Evolutionary conservation across 345 rosid species (phyloP), one percentile per base, ranked within the genome.

Genomic region (Salix purpurea): DNA sequence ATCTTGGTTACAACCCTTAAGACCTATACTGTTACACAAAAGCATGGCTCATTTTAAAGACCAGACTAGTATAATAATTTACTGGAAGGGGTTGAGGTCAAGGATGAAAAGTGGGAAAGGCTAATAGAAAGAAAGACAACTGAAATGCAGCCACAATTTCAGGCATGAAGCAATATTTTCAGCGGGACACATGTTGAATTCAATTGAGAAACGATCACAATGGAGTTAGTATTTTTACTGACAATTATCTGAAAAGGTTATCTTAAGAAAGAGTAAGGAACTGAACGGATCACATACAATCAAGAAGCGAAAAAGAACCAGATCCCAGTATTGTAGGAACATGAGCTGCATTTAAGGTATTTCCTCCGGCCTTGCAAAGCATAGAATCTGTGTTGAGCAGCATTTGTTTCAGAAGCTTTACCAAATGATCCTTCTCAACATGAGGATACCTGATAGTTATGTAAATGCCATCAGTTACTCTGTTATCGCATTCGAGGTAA

Each of bases 331-430:
- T 23, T 26, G 83, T 80, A 71, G 83, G 83, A 76, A 72, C 79
- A 65, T 75, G 76, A 58, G 83, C 83, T 42, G 83, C 83, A 66
- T 71, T 75, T 70, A 62, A 76, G n/a, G 36, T 16, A 74, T 18
- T 15, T 24, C 21, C 73, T 65, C 32, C 72, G 67, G 40, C 40
- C 36, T 66, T 71, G 37, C 62, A 40, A 18, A 5, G 48, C 30
- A 56, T n/a, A 76, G 83, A 66, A 61, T 72, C 79, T 70, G 39
- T 60, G 7, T 75, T 67, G 69, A 65, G 67, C 16, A 80, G 73
- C 67, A 80, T 68, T 76, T 80, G 83, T 75, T 80, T 80, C 79
- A 80, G 48, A 80, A 80, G 83, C 56, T 80, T 80, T 76, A 80
- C 69, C 83, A 80, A 72, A 80, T 80, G 83, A 71, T 80, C 83